Percentiles rank a stretch among this genome's conserved stretches.
These are phyloP conservation scores for Kodamaea sp. DNA, from an alignment of 1,139 yeast genomes.

Conservation along the genomic window DNA sequence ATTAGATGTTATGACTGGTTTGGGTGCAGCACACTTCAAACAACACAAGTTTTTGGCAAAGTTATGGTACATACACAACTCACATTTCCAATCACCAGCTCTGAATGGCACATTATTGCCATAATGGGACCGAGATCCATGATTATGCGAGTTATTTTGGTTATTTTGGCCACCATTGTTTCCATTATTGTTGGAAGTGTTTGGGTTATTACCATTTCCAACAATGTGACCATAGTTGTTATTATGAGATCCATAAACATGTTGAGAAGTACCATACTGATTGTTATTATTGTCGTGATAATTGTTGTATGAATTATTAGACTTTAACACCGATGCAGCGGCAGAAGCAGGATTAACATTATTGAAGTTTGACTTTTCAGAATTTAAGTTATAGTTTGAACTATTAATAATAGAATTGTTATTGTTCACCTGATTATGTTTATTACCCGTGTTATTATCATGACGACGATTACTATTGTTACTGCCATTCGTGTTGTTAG, in stretches of 20 bases:
- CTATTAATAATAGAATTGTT: conserved; percentile 4
- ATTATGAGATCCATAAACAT: conserved; percentile 4
- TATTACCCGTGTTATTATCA: conserved; percentile 5
- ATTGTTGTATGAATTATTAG: conserved; percentile 9
- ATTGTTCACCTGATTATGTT: conserved; percentile 8
- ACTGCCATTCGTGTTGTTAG: conserved; percentile 14
- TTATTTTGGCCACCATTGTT: conserved; percentile 12
- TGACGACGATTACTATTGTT: conserved; percentile 7
- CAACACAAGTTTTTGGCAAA: conserved; percentile 90
- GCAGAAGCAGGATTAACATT: conserved; percentile 14
- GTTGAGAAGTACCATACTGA: conserved; percentile 4
- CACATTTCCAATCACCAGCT: conserved; percentile 98
- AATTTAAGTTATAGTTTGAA: conserved; percentile 7
- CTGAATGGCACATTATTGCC: conserved; percentile 72
- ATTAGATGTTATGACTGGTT: conserved; percentile 45
- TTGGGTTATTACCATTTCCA: neutral
- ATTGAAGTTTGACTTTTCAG: conserved; percentile 15
- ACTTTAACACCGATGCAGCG: conserved; percentile 15
- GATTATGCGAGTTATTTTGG: conserved; percentile 16
- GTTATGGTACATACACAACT: conserved; percentile 81
- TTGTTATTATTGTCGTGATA: conserved; percentile 7
- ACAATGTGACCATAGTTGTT: conserved; percentile 4
- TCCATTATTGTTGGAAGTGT: conserved; percentile 7
- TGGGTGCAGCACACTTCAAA: conserved; percentile 80
- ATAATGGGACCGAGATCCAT: conserved; percentile 21